These are phyloP conservation scores for Neurospora sp. DNA, from an alignment of 2,329 filamentous ascomycete genomes.

Conservation along the genomic window DNA sequence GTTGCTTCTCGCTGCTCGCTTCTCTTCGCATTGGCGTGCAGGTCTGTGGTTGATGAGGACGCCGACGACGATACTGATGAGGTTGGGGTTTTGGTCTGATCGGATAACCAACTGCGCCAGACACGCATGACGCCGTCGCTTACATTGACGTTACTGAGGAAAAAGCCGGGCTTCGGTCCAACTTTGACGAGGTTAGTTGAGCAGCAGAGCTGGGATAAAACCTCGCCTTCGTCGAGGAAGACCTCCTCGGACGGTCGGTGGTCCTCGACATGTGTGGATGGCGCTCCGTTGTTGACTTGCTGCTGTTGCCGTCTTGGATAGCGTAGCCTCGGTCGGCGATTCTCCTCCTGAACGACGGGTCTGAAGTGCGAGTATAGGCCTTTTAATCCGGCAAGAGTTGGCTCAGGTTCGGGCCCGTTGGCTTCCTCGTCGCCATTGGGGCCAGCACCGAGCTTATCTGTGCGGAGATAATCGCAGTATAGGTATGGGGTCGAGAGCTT, in stretches of 20 bases:
- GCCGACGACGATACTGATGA: not conserved
- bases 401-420: slow-evolving; percentile 18
- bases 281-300: slow-evolving; percentile 3
- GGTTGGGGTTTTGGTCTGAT: slow-evolving; percentile 29
- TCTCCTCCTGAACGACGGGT: slow-evolving; percentile 48
- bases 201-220: slow-evolving; percentile 65
- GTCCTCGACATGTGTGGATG: slow-evolving; percentile 16
- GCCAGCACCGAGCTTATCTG: slow-evolving; percentile 38
- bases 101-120: slow-evolving; percentile 61
- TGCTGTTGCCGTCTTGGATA: slow-evolving; percentile 24
- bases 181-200: slow-evolving; percentile 59
- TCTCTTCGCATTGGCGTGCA: slow-evolving; percentile 15
- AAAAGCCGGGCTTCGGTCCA: slow-evolving; percentile 49
- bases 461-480: slow-evolving; percentile 55
- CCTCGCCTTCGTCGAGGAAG: slow-evolving; percentile 56
- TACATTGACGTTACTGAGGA: slow-evolving; percentile 55
- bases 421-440: slow-evolving; percentile 21
- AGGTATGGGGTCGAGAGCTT: slow-evolving; percentile 60
- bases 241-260: slow-evolving; percentile 48
- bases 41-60: slow-evolving; percentile 22
- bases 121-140: slow-evolving; percentile 60
- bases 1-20: not conserved
- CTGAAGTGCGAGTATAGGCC: slow-evolving; percentile 61
- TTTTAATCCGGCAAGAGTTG: slow-evolving; percentile 31
- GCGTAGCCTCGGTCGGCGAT: slow-evolving; percentile 27